Conservation (phyloP, 495 filamentous ascomycete species). For the Tetracladium setigerum region DNA sequence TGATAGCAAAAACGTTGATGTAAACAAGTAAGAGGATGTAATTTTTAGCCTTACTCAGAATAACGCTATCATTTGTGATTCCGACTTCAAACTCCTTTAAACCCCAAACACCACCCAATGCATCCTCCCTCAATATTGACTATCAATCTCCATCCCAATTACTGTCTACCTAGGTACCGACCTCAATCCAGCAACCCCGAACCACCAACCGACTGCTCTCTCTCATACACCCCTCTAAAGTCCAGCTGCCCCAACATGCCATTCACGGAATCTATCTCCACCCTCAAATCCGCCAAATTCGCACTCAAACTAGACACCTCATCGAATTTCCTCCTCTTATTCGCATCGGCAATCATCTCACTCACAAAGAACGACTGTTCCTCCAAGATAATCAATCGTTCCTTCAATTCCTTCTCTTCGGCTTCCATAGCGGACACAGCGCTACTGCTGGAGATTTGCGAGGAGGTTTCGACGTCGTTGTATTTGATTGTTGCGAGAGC, state of each 20-base stretch:
- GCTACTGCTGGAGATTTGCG: conserved; percentile 46
- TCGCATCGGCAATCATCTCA: conserved; percentile 80
- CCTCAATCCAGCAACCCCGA: not conserved
- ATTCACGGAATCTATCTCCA: conserved; percentile 67
- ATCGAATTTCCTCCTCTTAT: conserved; percentile 76
- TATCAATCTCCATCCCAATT: too few species aligned
- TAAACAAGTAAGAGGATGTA: too few species aligned
- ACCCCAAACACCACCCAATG: too few species aligned
- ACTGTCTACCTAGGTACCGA: not conserved
- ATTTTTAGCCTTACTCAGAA: too few species aligned
- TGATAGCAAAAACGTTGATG: too few species aligned
- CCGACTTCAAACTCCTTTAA: too few species aligned
- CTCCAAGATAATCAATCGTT: conserved; percentile 82
- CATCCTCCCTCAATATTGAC: too few species aligned
- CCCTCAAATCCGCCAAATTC: conserved; percentile 78
- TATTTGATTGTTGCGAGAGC: conserved; percentile 53
- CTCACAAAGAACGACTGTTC: conserved; percentile 90
- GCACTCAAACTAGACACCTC: conserved; percentile 72
- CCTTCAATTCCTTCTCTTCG: conserved; percentile 80
- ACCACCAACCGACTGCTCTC: conserved; percentile 1
- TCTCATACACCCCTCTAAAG: conserved; percentile 40
- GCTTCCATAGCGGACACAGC: conserved; percentile 67
- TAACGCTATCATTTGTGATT: too few species aligned
- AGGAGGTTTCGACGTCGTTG: conserved; percentile 56
- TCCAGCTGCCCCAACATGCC: conserved; percentile 48